Evolutionary conservation across 1,284 basidiomycete species (phyloP), one percentile per base, ranked within the genome.

Genomic region (Rhodofomes roseus): DNA sequence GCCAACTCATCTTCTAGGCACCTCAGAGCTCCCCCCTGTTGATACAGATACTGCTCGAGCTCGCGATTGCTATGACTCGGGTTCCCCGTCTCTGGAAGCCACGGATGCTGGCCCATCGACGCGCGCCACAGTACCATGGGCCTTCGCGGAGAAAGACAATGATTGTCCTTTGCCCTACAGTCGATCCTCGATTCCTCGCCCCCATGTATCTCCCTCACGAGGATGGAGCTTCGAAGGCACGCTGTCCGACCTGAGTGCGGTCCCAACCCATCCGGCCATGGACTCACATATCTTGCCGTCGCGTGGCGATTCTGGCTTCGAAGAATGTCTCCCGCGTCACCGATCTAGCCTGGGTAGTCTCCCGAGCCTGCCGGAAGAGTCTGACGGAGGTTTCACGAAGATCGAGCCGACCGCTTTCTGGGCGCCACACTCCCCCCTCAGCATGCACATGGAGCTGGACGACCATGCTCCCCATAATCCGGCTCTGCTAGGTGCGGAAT

Each of bases 221-320:
- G 57, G 57, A 14, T 66, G 67, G 67, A 63, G 54, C 37, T 66
- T 62, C 56, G 60, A 63, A 41, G 63, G 61, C 23, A 57, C 8
- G 29, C 27, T 43, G 22, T 52, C 56, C 2, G 57, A 41, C 8
- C 23, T 52, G 48, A 54, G 46, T 20, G 18, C 54, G 50, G 48
- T 40, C 4, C 29, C 46, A 48, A 63, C 57, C 39, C 48, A 60
- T 5, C 53, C 55, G 46, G 44, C 31, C 12, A 8, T 43, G 4
- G 61, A 57, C 51, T 56, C 63, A 20, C 59, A 60, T 37, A 62
- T 58, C 39, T 56, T 61, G 31, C 65, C 67, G 52, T 58, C 62
- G 56, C 67, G 64, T 63, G 62, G 62, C 52, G 67, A 67, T 56
- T 67, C 67, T 61, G 67, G 65, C 1, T 67, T 66, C 48, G 65